Base-by-base conservation (phyloP, 1,139 yeast species). In the Hyphopichia wangnamkhiaoensis region DNA sequence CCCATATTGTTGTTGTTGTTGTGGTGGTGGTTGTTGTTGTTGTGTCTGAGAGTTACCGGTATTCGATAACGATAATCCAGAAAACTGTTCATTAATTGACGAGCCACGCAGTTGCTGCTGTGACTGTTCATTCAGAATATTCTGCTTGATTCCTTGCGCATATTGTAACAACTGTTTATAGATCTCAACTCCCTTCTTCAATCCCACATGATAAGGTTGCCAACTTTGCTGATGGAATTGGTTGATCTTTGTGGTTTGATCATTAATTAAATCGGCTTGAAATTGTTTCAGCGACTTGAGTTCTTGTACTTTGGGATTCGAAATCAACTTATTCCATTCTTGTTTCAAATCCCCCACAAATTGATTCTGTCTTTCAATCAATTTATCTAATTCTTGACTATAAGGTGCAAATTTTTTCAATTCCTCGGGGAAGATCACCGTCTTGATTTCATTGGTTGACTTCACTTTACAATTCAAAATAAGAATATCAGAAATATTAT, bases 401-500 rank as follows among this genome's bases (percentile, higher is more conserved):
- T 80, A 82, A 0, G 86, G 86, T 29, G 78, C 77, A 57, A 89
- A 93, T 60, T 93, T 93, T 38, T 76, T 79, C 47, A 93, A 65
- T 58, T 90, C 96, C 40, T 79, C 76, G 13, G 82, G 78, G 58
- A 91, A 91, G 16, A 88, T 72, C 27, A 69, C 64, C 21, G 70
- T 65, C 48, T 74, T 74, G 40, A 84, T 74, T 46, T 84, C 93
- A 32, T 73, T 69, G 16, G 80, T 80, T 3, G 76, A 55, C 42
- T 74, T 74, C 25, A 75, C 69, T 38, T 79, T 77, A 48, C 82
- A 80, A 58, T 87, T 85, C 48, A 85, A 65, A 4, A 93, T 77
- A 28, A 93, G 70, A 19, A 84, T 71, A 41, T 86, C 83, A 0
- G 96, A 84, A 37, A 91, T 89, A 56, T 93, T 97, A 60, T 93